Evolutionary conservation across 768 basidiomycete genomes (phyloP).

Genomic region (Gelatoporia subvermispora): DNA sequence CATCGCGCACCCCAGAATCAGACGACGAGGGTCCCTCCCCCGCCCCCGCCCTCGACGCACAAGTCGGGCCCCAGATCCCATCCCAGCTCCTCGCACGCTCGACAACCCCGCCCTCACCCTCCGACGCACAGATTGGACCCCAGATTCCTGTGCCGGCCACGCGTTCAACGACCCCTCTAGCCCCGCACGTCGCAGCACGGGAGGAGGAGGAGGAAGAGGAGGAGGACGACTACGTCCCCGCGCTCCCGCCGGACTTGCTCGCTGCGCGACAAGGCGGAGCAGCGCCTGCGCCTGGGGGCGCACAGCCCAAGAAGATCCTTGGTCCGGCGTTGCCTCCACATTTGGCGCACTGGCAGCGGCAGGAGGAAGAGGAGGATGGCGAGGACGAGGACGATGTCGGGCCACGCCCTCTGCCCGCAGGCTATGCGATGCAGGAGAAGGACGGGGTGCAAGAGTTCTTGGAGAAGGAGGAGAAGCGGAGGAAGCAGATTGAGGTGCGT

Average conservation of each 20-base stretch:
- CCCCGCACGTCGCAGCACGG: constrained; percentile 6
- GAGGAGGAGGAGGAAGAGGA: constrained; percentile 45
- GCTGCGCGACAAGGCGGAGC: constrained; percentile 32
- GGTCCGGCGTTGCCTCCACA: constrained; percentile 51
- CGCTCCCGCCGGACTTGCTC: constrained; percentile 67
- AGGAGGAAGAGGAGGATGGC: constrained; percentile 32
- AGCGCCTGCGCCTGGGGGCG: not conserved
- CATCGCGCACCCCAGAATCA: not conserved
- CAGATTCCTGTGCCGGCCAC: constrained; percentile 12
- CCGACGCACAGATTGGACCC: constrained; percentile 12
- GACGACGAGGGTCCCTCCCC: not conserved
- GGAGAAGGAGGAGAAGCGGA: constrained; percentile 75
- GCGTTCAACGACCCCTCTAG: constrained; percentile 13
- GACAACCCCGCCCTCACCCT: not conserved
- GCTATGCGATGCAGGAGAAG: constrained; percentile 34
- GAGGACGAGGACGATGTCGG: constrained; percentile 81
- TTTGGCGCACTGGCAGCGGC: constrained; percentile 19
- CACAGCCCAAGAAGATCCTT: constrained; percentile 31
- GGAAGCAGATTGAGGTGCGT: constrained; percentile 61
- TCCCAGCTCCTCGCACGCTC: not conserved
- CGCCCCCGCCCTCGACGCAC: not conserved
- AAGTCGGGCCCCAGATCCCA: constrained; percentile 2
- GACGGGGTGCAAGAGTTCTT: constrained; percentile 80
- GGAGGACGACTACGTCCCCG: constrained; percentile 68
- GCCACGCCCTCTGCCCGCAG: constrained; percentile 66